These are phyloP conservation scores for Avena atlantica DNA, from an alignment of 176 grass and related monocot species.

Conservation along the genomic window DNA sequence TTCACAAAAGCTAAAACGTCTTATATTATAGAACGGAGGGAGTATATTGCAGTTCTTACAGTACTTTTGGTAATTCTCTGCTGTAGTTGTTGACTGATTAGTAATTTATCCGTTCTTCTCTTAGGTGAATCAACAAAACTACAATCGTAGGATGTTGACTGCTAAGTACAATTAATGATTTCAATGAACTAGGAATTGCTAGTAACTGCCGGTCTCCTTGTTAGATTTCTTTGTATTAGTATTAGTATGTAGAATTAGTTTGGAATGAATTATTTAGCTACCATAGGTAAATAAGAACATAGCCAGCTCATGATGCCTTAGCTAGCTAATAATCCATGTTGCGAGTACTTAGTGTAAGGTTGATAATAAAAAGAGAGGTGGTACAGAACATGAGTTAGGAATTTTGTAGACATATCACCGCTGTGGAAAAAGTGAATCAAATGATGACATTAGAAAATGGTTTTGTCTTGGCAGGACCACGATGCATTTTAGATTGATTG, in stretches of 20 bases:
- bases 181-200: not conserved
- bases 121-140: not conserved
- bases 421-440: not conserved
- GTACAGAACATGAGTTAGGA: not conserved
- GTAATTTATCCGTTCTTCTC: slow-evolving; percentile 13
- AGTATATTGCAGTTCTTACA: not conserved
- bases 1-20: too few relatives aligned
- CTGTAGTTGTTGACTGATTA: slow-evolving; percentile 21
- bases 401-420: not conserved
- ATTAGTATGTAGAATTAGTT: slow-evolving; percentile 1
- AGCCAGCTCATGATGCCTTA: slow-evolving; percentile 5
- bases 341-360: not conserved
- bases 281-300: not conserved
- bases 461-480: not conserved
- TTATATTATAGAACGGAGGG: too few relatives aligned
- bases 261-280: slow-evolving; percentile 28
- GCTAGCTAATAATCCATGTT: not conserved
- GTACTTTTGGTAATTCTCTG: slow-evolving; percentile 3
- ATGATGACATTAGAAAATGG: not conserved
- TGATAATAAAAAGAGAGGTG: not conserved
- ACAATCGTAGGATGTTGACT: not conserved
- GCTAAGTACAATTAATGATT: slow-evolving; percentile 1
- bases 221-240: slow-evolving; percentile 16
- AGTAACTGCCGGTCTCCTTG: not conserved
- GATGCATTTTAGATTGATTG: not conserved